Evolutionary conservation across 805 yeast genomes (phyloP), one percentile per base, ranked within the genome.

Genomic region (Saccharomycopsis sp.): DNA sequence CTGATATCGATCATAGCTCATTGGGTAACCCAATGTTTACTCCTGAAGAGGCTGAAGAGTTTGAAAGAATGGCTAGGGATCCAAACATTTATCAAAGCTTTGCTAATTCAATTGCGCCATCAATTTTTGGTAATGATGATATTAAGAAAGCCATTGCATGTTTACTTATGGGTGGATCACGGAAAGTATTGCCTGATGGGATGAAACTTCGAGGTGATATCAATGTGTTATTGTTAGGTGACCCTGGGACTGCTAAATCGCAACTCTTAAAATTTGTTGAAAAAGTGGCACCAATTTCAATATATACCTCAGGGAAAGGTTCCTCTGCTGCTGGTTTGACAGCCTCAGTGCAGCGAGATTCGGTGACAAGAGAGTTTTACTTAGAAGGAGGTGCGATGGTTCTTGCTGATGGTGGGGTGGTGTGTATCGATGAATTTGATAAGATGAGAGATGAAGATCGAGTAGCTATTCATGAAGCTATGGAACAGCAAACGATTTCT

Each of bases 341-440:
- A 1, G 98, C 98, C 0, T 83, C 95, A 14, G 97, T 93, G 16
- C 98, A 90, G 66, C 75, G 96, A 61, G 97, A 93, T 61, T 72
- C 86, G 1, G 69, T 71, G 20, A 85, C 96, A 0, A 70, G 96
- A 52, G 98, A 93, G 56, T 93, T 90, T 62, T 90, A 85, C 61
- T 69, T 93, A 43, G 99, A 93, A 73, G 98, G 99, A 49, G 99
- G 99, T 65, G 99, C 99, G 6, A 89, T 93, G 97, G 98, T 93
- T n/a, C 70, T 93, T 41, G 98, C 99, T 0, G 98, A 93, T 66
- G 97, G 97, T 32, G 99, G 99, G 53, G 97, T 93, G 41, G 97
- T 90, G 39, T 93, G 97, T 73, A 93, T 93, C 59, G 99, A 93
- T 70, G 99, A 93, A 72, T 93, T 93, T 60, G 99, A 93, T 64